Percentiles rank a stretch among this genome's conserved stretches.
These are phyloP conservation scores for Bryopsis sp. DNA, from an alignment of 139 green algal genomes.

Conservation along the genomic window DNA sequence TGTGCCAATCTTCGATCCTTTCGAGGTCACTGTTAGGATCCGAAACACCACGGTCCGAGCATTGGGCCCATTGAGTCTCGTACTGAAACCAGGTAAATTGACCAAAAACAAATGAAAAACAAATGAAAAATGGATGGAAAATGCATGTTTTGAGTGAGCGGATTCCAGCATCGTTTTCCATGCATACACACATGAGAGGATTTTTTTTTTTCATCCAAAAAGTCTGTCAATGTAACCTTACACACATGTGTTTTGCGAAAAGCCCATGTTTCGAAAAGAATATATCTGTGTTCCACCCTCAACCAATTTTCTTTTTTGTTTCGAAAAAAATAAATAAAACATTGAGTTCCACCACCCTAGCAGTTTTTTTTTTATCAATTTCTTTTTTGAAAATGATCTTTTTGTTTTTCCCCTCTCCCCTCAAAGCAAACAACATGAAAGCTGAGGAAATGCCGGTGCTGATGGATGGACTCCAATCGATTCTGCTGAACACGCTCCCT, in stretches of 20 bases:
- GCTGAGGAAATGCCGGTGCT: background rate
- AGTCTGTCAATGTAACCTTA: background rate
- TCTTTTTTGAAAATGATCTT: no score
- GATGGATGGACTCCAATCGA: background rate
- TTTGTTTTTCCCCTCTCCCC: background rate
- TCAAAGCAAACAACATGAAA: background rate
- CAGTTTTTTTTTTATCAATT: no score
- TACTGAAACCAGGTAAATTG: background rate
- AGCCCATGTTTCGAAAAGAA: background rate
- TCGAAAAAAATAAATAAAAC: background rate
- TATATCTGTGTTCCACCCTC: background rate
- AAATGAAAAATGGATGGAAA: background rate
- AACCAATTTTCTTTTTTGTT: background rate
- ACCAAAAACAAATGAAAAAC: background rate
- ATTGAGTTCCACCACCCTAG: no score
- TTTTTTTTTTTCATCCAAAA: background rate
- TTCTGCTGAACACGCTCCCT: background rate
- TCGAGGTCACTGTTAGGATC: background rate
- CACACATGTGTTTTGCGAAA: background rate
- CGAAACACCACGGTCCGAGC: background rate
- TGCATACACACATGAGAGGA: background rate
- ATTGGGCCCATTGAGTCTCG: background rate
- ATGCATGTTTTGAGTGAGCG: background rate
- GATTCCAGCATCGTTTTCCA: background rate
- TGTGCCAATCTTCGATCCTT: background rate